Percentiles rank a stretch among this genome's conserved stretches.
These are phyloP conservation scores for Macrolepiota dolichaula DNA, from an alignment of 768 basidiomycete species.

Conservation along the genomic window DNA sequence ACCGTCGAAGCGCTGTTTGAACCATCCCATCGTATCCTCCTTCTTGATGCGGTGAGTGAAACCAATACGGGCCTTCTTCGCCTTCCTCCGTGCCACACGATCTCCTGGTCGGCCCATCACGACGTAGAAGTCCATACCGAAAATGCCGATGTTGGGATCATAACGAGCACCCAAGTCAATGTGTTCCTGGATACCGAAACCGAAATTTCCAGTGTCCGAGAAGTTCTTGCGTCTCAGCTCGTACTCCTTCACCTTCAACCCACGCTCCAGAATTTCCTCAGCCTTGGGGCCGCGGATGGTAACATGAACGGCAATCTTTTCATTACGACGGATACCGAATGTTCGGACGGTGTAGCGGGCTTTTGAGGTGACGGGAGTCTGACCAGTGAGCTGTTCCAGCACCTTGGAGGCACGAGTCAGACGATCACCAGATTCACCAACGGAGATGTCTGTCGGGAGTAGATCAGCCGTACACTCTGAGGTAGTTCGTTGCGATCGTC, in stretches of 20 bases:
- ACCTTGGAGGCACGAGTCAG: conserved; percentile 99
- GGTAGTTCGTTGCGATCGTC: neutral
- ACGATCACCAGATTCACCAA: conserved; percentile 99
- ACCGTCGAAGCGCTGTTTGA: conserved; percentile 99
- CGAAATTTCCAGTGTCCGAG: conserved; percentile 98
- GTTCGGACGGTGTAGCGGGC: conserved; percentile 99
- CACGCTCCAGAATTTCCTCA: conserved; percentile 98
- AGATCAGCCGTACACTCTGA: conserved; percentile 11
- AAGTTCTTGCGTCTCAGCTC: conserved; percentile 97
- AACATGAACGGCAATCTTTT: conserved; percentile 98
- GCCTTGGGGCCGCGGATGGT: conserved; percentile 99
- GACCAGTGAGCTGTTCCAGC: conserved; percentile 97
- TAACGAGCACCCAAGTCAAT: conserved; percentile 99
- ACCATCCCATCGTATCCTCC: conserved; percentile 97
- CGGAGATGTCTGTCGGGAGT: conserved; percentile 83
- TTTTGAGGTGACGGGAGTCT: conserved; percentile 99
- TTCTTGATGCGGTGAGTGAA: conserved; percentile 88
- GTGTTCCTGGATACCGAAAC: conserved; percentile 98
- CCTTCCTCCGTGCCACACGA: conserved; percentile 88
- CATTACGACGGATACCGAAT: conserved; percentile 99
- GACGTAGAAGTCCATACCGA: conserved; percentile 99
- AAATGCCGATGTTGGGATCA: conserved; percentile 98
- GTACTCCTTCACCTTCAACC: conserved; percentile 99
- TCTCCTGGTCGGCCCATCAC: conserved; percentile 96
- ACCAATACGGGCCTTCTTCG: conserved; percentile 84